Conservation (phyloP, 2,329 filamentous ascomycete genomes). For the Coleophoma cylindrospora region DNA sequence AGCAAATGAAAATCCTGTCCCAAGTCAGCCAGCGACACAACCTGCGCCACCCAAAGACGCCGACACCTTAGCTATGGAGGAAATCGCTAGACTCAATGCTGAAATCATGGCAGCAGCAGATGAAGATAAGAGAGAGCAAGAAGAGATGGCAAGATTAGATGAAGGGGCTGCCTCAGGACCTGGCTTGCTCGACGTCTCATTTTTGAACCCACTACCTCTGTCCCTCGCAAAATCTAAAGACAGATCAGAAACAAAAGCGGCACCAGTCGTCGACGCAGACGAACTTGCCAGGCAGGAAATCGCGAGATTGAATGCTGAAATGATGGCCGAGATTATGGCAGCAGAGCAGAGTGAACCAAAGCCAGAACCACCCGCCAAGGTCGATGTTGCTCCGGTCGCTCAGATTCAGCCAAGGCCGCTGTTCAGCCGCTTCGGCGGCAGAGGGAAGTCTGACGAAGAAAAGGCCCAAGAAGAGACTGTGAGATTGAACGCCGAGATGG, state of each 20-base stretch:
- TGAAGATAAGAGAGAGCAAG: not conserved
- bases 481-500: not conserved
- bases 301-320: not conserved
- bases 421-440: no score
- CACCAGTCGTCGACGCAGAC: not conserved
- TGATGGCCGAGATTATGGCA: not conserved
- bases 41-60: not conserved
- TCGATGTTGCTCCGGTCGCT: no score
- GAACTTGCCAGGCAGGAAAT: not conserved
- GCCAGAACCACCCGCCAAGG: not conserved
- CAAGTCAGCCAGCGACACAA: not conserved
- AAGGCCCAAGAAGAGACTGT: not conserved
- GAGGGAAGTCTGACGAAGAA: not conserved
- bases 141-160: not conserved
- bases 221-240: not conserved
- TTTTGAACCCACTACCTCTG: not conserved
- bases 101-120: not conserved
- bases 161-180: not conserved
- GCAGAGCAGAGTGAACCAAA: not conserved
- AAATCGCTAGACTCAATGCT: not conserved
- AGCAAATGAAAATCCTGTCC: not conserved
- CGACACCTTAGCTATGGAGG: not conserved
- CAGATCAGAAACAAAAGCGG: not conserved
- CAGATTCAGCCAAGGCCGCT: no score
- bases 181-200: not conserved